Evolutionary conservation across 2,329 filamentous ascomycete genomes (phyloP), one percentile per base, ranked within the genome.

Genomic region (Fusarium brevicatenulatum): DNA sequence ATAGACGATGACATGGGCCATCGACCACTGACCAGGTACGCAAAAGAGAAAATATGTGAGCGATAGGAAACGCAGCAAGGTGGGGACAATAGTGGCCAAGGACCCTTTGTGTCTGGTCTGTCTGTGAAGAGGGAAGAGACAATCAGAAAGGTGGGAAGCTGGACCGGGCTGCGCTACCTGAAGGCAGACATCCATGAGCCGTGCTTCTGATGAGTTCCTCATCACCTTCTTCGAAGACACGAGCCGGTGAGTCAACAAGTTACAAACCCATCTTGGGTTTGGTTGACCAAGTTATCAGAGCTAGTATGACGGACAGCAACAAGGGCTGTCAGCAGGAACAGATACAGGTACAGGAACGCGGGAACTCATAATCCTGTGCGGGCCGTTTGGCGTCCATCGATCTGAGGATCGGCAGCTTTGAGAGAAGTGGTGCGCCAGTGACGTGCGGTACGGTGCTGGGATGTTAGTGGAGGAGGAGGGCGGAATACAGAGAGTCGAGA

Each of bases 351-450:
- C 40, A 57, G 54, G 40, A 71, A 72, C 67, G 71, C 73, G 68
- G 73, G 57, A 70, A 37, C 59, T 63, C 34, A 60, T 64, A 63
- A 67, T 65, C 46, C 66, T 74, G 47, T 53, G 68, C 74, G 72
- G 74, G 75, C 71, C 72, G 75, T 75, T 76, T 72, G 71, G 68
- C 70, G 71, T 71, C 61, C 68, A 76, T 76, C 74, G 75, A 77
- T 77, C 75, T 76, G 47, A 55, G 70, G 75, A 77, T 77, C 75
- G 75, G 63, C 75, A 77, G 66, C 66, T 56, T 57, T 55, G 64
- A 56, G 50, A 60, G 53, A 72, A 74, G 65, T 60, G 61, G 70
- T 77, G 73, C 73, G 65, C 66, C 75, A 76, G 70, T 76, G 70
- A 76, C 75, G 75, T 77, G 63, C 72, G 63, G 56, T 70, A 68